Percentiles rank a stretch among this genome's conserved stretches.
These are phyloP conservation scores for Ascochyta lentis DNA, from an alignment of 2,329 filamentous ascomycete genomes.

Conservation along the genomic window DNA sequence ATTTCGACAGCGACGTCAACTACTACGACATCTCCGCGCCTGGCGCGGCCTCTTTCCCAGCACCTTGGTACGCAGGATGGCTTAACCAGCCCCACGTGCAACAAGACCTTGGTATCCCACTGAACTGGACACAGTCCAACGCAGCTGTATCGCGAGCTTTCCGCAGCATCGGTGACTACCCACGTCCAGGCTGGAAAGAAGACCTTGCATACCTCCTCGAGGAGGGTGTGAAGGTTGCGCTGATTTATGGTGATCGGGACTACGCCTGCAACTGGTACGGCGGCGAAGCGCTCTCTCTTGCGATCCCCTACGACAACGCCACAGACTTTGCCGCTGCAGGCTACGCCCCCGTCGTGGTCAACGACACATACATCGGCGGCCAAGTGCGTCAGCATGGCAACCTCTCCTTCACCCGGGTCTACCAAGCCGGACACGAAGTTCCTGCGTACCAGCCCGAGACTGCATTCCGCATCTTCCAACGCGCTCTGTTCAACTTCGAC, in stretches of 20 bases:
- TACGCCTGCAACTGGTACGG: conserved; percentile 69
- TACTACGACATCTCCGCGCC: conserved; percentile 65
- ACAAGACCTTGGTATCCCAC: conserved; percentile 60
- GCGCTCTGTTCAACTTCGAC: conserved; percentile 59
- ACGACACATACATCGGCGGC: conserved; percentile 72
- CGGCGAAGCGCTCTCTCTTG: conserved; percentile 72
- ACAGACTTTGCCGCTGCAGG: conserved; percentile 68
- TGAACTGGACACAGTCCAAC: conserved; percentile 62
- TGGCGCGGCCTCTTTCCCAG: conserved; percentile 50
- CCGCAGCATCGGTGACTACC: conserved; percentile 55
- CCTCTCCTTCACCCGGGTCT: conserved; percentile 59
- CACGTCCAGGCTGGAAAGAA: conserved; percentile 55
- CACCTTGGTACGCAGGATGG: conserved; percentile 60
- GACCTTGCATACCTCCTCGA: conserved; percentile 63
- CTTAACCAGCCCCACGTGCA: conserved; percentile 65
- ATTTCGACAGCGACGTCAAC: conserved; percentile 54
- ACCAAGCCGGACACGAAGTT: conserved; percentile 61
- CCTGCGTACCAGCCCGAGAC: conserved; percentile 58
- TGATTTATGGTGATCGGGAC: conserved; percentile 49
- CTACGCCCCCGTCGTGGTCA: conserved; percentile 74
- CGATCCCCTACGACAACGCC: conserved; percentile 61
- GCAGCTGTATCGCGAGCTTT: conserved; percentile 57
- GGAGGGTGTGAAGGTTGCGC: conserved; percentile 42
- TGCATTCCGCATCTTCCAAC: conserved; percentile 60
- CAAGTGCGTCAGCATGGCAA: conserved; percentile 80